Conservation (phyloP, 2,329 filamentous ascomycete genomes). For the Paracoccidioides lutzii region DNA sequence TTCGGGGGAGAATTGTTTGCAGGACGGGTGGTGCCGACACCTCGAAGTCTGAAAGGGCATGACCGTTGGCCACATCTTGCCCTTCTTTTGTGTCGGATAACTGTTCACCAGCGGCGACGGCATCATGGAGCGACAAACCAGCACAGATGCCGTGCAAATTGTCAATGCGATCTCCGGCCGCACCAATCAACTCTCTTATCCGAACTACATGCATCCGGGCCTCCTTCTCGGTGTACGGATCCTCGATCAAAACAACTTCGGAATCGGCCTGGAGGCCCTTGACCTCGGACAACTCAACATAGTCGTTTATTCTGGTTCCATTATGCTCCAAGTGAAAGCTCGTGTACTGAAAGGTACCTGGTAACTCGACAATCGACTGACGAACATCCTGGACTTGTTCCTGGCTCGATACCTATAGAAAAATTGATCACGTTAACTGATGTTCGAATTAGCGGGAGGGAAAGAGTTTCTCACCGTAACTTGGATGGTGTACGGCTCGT, state of each 20-base stretch:
- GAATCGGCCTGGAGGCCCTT: slow-evolving; percentile 63
- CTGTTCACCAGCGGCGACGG: slow-evolving; percentile 42
- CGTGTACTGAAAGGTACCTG: slow-evolving; percentile 88
- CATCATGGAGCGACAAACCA: slow-evolving; percentile 77
- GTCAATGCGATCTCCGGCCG: slow-evolving; percentile 78
- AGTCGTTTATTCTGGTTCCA: slow-evolving; percentile 85
- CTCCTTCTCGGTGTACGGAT: slow-evolving; percentile 97
- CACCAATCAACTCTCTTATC: slow-evolving; percentile 83
- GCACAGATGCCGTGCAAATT: slow-evolving; percentile 73
- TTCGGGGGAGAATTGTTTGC: slow-evolving; percentile 56
- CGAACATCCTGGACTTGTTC: slow-evolving; percentile 96
- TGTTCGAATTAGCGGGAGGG: slow-evolving; percentile 9
- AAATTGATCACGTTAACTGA: slow-evolving; percentile 14
- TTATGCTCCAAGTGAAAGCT: slow-evolving; percentile 96
- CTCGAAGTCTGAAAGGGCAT: slow-evolving; percentile 60
- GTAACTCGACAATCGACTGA: slow-evolving; percentile 89
- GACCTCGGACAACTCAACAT: slow-evolving; percentile 81
- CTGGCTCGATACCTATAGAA: slow-evolving; percentile 63
- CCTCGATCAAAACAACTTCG: slow-evolving; percentile 71
- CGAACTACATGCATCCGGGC: slow-evolving; percentile 87
- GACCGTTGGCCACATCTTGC: slow-evolving; percentile 31
- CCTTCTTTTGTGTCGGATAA: slow-evolving; percentile 28
- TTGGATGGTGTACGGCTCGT: slow-evolving; percentile 64
- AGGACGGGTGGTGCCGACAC: slow-evolving; percentile 58
- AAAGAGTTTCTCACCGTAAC: slow-evolving; percentile 55